phyloP scores from a whole-genome alignment of 352 stramenopile species.

The Thraustochytrium sp. region DNA sequence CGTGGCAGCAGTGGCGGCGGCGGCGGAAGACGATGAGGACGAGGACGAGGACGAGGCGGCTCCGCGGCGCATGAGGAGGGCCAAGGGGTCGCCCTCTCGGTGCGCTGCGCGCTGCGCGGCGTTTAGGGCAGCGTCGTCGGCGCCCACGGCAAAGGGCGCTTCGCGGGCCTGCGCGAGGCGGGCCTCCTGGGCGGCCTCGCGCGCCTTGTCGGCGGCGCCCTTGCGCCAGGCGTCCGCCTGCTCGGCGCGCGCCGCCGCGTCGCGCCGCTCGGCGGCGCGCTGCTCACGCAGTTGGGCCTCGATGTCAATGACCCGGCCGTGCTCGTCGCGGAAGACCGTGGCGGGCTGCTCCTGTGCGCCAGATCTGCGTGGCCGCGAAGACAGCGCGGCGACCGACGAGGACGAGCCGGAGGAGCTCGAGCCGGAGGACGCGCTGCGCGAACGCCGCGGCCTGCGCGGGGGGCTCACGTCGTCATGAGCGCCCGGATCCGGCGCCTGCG shows the following conservation, averaged over 20 bases:
- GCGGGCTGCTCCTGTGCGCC: background rate
- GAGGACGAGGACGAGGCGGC: too few species aligned
- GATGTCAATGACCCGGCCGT: background rate
- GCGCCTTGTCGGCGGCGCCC: background rate
- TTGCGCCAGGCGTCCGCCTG: background rate
- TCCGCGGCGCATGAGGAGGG: background rate
- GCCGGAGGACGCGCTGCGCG: background rate
- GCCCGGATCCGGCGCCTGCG: too few species aligned
- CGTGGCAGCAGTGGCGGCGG: background rate
- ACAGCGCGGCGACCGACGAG: background rate
- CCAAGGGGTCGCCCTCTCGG: slow-evolving; percentile 10
- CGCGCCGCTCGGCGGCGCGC: background rate
- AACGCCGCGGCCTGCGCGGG: too few species aligned
- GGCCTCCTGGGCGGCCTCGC: background rate
- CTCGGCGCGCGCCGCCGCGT: background rate
- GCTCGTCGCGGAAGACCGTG: background rate
- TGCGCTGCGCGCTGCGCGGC: background rate
- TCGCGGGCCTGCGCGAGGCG: background rate
- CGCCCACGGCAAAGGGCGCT: background rate
- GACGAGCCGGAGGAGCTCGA: background rate
- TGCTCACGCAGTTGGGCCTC: background rate
- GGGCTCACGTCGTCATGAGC: background rate
- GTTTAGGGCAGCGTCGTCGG: background rate
- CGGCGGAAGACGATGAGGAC: too few species aligned
- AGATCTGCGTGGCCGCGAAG: background rate